phyloP scores from a whole-genome alignment of 148 eudicot species.

The Chenopodium suecicum region DNA sequence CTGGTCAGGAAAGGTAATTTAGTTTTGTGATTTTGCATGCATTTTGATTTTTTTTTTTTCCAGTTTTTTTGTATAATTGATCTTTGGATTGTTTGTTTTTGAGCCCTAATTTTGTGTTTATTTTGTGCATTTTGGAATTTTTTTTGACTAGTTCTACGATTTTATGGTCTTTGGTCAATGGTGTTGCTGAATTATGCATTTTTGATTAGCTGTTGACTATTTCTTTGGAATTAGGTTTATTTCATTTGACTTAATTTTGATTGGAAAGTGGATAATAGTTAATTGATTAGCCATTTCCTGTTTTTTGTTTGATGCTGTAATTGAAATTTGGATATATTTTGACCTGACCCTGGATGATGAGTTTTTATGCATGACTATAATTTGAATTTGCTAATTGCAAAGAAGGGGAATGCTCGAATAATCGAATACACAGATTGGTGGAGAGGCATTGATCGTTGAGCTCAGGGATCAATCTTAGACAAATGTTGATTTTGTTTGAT shows the following conservation, averaged over 20 bases:
- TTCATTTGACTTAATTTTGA: not conserved
- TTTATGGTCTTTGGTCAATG: slow-evolving; percentile 4
- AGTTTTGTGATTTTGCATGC: not conserved
- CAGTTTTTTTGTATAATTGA: not conserved
- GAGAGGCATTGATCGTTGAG: not conserved
- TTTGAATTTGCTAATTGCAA: not conserved
- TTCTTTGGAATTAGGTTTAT: not conserved
- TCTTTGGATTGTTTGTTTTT: not conserved
- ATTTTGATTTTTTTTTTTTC: not conserved
- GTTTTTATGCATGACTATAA: too few relatives aligned
- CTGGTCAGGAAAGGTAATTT: slow-evolving; percentile 42
- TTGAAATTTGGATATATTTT: not conserved
- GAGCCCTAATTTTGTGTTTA: not conserved
- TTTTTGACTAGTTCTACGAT: not conserved
- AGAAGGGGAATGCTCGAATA: not conserved
- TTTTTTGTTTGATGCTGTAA: not conserved
- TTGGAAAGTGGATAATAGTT: not conserved
- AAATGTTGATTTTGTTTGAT: not conserved
- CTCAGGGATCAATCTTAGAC: not conserved
- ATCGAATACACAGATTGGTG: not conserved
- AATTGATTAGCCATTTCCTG: not conserved
- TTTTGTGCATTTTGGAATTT: not conserved
- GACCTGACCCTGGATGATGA: not conserved
- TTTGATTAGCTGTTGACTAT: not conserved
- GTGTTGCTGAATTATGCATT: not conserved